Evolutionary conservation across 192 early-diverging fungal species (phyloP).

Genomic region (Rhizoclosmatium sp.): DNA sequence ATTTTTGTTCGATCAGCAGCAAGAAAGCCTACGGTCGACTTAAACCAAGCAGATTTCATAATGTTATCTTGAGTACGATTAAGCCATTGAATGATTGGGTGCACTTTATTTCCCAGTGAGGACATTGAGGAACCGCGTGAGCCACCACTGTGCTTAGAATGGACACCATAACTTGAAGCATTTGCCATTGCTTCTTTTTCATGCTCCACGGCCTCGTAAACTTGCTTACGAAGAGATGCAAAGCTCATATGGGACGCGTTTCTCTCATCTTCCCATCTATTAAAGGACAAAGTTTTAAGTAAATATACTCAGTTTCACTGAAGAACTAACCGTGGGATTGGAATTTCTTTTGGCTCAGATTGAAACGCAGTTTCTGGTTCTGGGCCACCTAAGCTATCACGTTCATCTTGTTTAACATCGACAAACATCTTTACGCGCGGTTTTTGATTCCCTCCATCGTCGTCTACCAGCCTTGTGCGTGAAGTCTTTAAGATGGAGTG

Average conservation of each 20-base stretch:
- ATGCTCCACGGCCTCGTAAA: not conserved
- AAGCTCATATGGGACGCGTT: not conserved
- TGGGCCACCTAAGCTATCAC: no score
- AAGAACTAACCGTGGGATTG: no score
- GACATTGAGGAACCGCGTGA: not conserved
- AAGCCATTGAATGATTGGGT: not conserved
- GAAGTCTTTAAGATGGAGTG: no score
- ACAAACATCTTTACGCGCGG: no score
- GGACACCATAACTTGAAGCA: no score
- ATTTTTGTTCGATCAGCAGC: not conserved
- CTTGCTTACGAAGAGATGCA: not conserved
- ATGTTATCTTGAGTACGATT: not conserved
- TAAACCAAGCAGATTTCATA: not conserved
- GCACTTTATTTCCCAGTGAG: not conserved
- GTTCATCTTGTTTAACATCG: no score
- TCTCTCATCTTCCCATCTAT: not conserved
- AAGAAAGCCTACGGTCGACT: not conserved
- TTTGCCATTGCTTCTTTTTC: not conserved
- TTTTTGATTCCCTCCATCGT: no score
- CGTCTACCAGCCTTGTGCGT: no score
- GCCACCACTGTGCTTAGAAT: not conserved
- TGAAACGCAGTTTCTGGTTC: no score
- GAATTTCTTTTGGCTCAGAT: no score
- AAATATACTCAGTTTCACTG: no score
- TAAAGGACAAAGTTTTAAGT: not conserved